Conservation (phyloP, 129 eudicot genomes). For the Artemisia annua region DNA sequence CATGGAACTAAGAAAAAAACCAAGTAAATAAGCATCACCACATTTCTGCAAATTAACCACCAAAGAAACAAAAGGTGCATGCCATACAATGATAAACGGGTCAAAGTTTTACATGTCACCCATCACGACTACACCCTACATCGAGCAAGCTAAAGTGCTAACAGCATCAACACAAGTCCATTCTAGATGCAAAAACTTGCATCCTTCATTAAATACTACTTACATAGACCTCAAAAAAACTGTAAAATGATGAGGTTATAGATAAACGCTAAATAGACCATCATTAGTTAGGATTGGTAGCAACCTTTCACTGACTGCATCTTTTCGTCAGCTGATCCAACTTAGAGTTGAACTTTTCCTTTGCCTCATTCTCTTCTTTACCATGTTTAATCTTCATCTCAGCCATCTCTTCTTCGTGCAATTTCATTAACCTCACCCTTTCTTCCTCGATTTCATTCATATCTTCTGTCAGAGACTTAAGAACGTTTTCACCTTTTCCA, state of each 20-base stretch:
- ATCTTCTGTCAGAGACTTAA: slow-evolving; percentile 45
- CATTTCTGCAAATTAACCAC: not conserved
- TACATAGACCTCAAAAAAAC: slow-evolving; percentile 16
- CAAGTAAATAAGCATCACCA: not conserved
- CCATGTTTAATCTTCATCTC: slow-evolving; percentile 46
- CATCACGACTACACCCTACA: too few relatives aligned
- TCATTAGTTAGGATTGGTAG: slow-evolving; percentile 8
- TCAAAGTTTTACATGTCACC: not conserved
- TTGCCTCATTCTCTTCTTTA: slow-evolving; percentile 42
- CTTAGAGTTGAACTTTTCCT: slow-evolving; percentile 51
- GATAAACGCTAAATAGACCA: not conserved
- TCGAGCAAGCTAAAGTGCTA: not conserved
- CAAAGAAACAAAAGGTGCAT: not conserved
- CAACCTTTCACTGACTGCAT: slow-evolving; percentile 36
- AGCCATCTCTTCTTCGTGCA: slow-evolving; percentile 39
- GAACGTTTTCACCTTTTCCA: slow-evolving; percentile 33
- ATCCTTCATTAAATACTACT: not conserved
- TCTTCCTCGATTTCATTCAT: slow-evolving; percentile 44
- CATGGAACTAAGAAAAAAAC: not conserved
- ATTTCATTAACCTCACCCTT: slow-evolving; percentile 25
- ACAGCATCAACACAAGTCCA: slow-evolving; percentile 7
- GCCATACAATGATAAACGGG: not conserved
- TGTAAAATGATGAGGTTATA: not conserved
- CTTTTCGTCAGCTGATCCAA: slow-evolving; percentile 46
- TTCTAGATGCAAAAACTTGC: slow-evolving; percentile 3